These are phyloP conservation scores for Eucalyptus rudis DNA, from an alignment of 345 rosid species.

Conservation along the genomic window DNA sequence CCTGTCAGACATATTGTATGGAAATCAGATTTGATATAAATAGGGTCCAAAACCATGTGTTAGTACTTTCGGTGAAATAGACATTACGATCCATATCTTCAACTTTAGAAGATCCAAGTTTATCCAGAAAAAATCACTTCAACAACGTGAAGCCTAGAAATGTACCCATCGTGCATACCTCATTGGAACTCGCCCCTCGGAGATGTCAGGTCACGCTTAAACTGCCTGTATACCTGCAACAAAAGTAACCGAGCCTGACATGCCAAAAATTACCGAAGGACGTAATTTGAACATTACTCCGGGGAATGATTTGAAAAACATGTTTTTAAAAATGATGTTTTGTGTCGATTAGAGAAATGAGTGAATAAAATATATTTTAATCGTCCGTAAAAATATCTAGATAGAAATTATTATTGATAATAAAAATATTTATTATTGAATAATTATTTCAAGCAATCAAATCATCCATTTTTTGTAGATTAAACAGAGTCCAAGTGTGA, in stretches of 20 bases:
- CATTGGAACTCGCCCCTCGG: accelerated
- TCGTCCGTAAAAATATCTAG: no score
- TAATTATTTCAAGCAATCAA: not conserved
- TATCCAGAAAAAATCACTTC: not conserved
- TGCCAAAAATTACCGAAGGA: not conserved
- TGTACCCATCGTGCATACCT: not conserved
- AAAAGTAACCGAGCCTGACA: not conserved
- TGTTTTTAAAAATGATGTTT: not conserved
- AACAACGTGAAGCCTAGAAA: not conserved
- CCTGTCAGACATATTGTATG: not conserved
- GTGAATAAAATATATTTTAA: not conserved
- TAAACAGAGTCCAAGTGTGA: not conserved
- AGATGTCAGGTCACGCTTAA: accelerated
- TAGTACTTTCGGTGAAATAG: not conserved
- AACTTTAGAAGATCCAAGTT: not conserved
- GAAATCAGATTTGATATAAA: not conserved
- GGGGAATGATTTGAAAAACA: no score
- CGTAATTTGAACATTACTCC: no score
- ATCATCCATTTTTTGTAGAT: no score
- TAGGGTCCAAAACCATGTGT: not conserved
- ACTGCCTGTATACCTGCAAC: not conserved
- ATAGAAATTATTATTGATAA: no score
- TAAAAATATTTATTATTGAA: no score
- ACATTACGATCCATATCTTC: not conserved
- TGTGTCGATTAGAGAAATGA: no score